Evolutionary conservation across 2,329 filamentous ascomycete species (phyloP), one percentile per base, ranked within the genome.

Genomic region (Colletotrichum eremochloae): DNA sequence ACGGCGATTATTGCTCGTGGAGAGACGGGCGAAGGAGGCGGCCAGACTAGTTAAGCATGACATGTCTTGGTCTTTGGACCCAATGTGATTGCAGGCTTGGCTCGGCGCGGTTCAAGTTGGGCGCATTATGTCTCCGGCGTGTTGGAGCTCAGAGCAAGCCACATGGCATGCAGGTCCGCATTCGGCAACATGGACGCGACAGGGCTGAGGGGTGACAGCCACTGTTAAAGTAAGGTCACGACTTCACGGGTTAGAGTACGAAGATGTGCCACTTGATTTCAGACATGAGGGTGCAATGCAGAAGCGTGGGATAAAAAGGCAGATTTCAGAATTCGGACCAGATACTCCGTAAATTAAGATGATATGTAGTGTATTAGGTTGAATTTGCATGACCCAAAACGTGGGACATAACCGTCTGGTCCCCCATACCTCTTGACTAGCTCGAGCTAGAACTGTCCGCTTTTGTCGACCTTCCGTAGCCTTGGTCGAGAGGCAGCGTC

Each of bases 121-220:
- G 50, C 29, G 38, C 46, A 44, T 36, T 40, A 55, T 60, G 53
- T 52, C 31, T 56, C 48, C 52, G 38, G 55, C 48, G 46, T 56
- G 60, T 18, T 61, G 31, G 46, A 65, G 24, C 33, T 64, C 44
- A 36, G 24, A 24, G 46, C 61, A 70, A 63, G 70, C 70, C 70
- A 65, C 66, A 69, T 56, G 61, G 66, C 38, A 44, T 50, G 33
- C 52, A 40, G 29, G 20, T 31, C 55, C 63, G 70, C 66, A 44
- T 72, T 38, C 70, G 55, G 55, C 38, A 40, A 14, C 36, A 11
- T 15, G 20, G 58, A 53, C 48, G 33, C 56, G 60, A 12, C 60
- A 68, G 66, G 61, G 66, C 67, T 70, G 67, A 61, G 38, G 33
- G 24, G 33, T 42, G 44, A 48, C 24, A 20, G 64, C 3, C 42